Evolutionary conservation across 768 basidiomycete species (phyloP), one percentile per base, ranked within the genome.

Genomic region (Calocybe cyanea): DNA sequence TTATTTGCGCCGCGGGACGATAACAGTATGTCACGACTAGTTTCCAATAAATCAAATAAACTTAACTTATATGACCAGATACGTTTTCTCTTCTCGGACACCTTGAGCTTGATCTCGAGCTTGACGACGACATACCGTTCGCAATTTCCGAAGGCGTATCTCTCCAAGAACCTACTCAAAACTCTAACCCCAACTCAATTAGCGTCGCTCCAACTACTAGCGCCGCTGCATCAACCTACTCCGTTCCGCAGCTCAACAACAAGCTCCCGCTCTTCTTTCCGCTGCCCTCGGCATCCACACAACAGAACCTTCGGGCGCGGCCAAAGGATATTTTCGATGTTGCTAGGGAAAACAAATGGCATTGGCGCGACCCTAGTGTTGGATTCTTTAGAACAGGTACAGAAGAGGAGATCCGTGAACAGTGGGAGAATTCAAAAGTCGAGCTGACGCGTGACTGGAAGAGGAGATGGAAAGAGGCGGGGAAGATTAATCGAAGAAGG

Each of bases 371-470:
- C 55, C 60, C 66, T 7, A 52, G 52, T 2, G 61, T 69, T 3
- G 69, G 61, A 41, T 80, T 85, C 57, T 73, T 65, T 48, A 62
- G 77, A 32, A 77, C 76, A 2, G 70, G 72, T 46, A 73, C 68
- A 13, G 70, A 74, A 31, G 77, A 79, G n/a, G 79, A 81, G 55
- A 85, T 88, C 28, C 71, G 76, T 39, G 71, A 72, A 51, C 64
- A 71, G 42, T 91, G 90, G 87, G 88, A 91, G 56, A 75, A 68
- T n/a, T 65, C 70, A 37, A 85, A 82, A 56, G 73, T 70, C 0
- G 77, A 80, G 43, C 62, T 91, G 61, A 91, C 89, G 43, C 70
- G 64, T 49, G 85, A 79, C 39, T 91, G 89, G 88, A 89, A 87
- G 66, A 78, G 78, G 57, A 64, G 85, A 38, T 81, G 80, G 64